Base-by-base conservation (phyloP, 768 basidiomycete genomes). In the Amanita pallidorosea region DNA sequence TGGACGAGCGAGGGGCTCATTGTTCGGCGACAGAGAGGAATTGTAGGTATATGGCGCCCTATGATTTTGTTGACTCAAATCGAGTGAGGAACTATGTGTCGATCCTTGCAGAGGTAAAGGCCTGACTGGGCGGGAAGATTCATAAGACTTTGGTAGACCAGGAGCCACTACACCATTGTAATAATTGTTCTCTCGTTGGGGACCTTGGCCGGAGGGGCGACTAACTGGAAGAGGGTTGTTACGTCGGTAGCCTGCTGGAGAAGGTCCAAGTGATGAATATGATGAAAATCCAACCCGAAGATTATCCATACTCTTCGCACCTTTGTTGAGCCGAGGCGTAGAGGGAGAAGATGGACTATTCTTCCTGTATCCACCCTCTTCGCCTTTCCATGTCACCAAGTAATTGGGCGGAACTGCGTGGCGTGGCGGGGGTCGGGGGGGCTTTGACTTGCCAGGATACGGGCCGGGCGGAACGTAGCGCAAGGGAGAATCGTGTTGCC, bases 1-100 rank as follows among this genome's bases (percentile, higher is more conserved):
- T 2, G 85, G 80, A 34, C 84, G 75, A 17, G 77, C 73, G 58
- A 73, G 76, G 2, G 81, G 79, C 1, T 86, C 83, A 46, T 72
- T 69, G 49, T 60, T 69, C 5, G 78, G 71, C 13, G 76, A 74
- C 49, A 72, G 46, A 68, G 58, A 37, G 52, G 57, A 40, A 58
- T 34, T 7, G 53, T 56, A 47, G 54, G 53, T 25, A 52, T 45
- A 42, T 8, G 45, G 61, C 12, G 55, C 42, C 27, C 67, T 65
- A 52, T 58, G 49, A 17, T 55, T 58, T 47, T 67, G 65, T 17
- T 57, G 60, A 18, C 60, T 55, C 40, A 59, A 55, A 51, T 74
- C 71, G 34, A 61, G 56, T 5, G 66, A 60, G 27, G 60, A 58
- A 5, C 61, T 56, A 51, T 70, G 63, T 1, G 65, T 63, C 3